Base-by-base conservation (phyloP, 1,139 yeast genomes). In the Kodamaea alishanica region DNA sequence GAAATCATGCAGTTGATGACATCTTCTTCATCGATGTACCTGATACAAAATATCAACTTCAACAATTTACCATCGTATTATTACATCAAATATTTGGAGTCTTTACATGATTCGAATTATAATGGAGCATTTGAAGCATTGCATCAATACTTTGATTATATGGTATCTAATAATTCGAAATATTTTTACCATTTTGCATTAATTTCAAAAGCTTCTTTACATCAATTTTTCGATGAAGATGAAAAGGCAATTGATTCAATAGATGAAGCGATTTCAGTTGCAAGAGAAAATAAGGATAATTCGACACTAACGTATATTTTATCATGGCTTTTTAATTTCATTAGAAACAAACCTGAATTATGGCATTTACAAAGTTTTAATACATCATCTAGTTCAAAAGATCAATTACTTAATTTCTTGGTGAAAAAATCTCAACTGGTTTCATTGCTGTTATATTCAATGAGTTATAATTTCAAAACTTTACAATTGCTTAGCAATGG, bases 211-310 rank as follows among this genome's bases (percentile, higher is more conserved):
- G 96, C 96, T 0, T 73, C 87, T 0, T 64, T 89, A 32, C 92
- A 88, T 51, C 86, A 87, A 15, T 77, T 77, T 40, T 88, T 86
- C 60, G 82, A 84, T 27, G 84, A 84, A 48, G 80, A 79, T 46
- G 75, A 73, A 24, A 87, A 86, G 47, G 95, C 96, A 0, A 60
- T 86, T 10, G 74, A 82, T 48, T 84, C 95, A 0, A 84, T 89
- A 5, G 88, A 84, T 48, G 97, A 89, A 55, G 94, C 97, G 0
- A 84, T 89, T 3, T 72, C 86, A 4, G 90, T 89, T 2, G 96
- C 96, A 0, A 67, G 97, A 49, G 96, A 89, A 52, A 83, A 85
- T 51, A 82, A 81, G 47, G 96, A 89, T 56, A 72, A 77, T 43
- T 66, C 73, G 8, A 86, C 95, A 12, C 66, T 89, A 30, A 84